Percentiles rank a stretch among this genome's conserved stretches.
Conservation (phyloP, 1,284 basidiomycete species). For the Cutaneotrichosporon sp. region DNA sequence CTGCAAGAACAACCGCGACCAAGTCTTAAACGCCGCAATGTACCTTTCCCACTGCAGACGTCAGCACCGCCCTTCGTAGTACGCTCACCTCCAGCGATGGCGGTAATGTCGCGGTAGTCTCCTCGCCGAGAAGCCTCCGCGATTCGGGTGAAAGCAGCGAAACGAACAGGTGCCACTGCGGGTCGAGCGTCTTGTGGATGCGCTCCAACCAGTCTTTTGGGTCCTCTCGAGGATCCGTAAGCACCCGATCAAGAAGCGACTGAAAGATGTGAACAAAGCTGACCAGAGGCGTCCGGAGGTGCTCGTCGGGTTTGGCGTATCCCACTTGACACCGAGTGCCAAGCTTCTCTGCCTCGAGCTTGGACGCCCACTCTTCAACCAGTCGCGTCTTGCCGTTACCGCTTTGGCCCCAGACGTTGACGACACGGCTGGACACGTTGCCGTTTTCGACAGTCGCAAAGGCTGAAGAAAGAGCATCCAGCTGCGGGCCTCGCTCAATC, state of each 20-base stretch:
- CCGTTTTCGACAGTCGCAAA: constrained; percentile 13
- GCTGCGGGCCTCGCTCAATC: constrained; percentile 30
- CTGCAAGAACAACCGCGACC: constrained; percentile 33
- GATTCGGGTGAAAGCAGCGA: constrained; percentile 29
- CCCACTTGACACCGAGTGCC: constrained; percentile 25
- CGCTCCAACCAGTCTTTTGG: constrained; percentile 25
- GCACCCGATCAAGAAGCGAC: constrained; percentile 32
- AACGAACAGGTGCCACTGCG: constrained; percentile 30
- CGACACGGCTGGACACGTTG: constrained; percentile 7
- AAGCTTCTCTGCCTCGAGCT: constrained; percentile 15
- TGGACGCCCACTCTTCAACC: constrained; percentile 29
- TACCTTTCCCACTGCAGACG: constrained; percentile 25
- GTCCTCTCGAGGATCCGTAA: constrained; percentile 39
- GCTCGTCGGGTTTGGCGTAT: constrained; percentile 34
- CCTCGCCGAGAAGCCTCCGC: constrained; percentile 24
- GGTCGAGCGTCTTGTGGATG: constrained; percentile 27
- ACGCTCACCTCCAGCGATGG: constrained; percentile 17
- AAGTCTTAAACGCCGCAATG: constrained; percentile 24
- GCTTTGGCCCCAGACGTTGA: constrained; percentile 34
- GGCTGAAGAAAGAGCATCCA: constrained; percentile 20
- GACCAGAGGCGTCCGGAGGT: constrained; percentile 30
- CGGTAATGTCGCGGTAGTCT: background rate
- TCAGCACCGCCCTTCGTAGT: background rate
- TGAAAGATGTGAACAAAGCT: constrained; percentile 42
- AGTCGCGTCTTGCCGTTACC: constrained; percentile 40